Percentiles rank a stretch among this genome's conserved stretches.
These are phyloP conservation scores for Limtongozyma cylindracea DNA, from an alignment of 805 yeast genomes.

Conservation along the genomic window DNA sequence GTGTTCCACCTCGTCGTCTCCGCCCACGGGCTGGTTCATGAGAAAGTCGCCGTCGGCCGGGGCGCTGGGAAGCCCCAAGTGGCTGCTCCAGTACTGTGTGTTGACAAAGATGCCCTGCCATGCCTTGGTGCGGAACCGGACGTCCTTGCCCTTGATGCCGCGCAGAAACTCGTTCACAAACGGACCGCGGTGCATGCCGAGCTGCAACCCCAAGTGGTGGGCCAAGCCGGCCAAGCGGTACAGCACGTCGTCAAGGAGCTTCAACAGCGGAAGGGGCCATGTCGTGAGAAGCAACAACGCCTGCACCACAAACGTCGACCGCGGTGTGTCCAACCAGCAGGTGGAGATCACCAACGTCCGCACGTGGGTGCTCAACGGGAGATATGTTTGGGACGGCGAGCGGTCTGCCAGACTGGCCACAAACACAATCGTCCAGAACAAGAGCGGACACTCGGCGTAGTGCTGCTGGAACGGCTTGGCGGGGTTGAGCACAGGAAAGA, in stretches of 20 bases:
- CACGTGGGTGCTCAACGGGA: constrained; percentile 8
- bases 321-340: constrained; percentile 19
- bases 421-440: constrained; percentile 15
- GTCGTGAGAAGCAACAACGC: constrained; percentile 15
- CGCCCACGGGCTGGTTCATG: too few species aligned
- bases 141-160: constrained; percentile 5
- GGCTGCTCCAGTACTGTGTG: too few species aligned
- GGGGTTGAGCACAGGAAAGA: constrained; percentile 3
- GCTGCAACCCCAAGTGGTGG: constrained; percentile 13
- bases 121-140: too few species aligned
- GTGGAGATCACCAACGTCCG: constrained; percentile 12
- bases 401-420: constrained; percentile 8
- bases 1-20: too few species aligned
- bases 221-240: constrained; percentile 12
- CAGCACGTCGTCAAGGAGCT: constrained; percentile 11
- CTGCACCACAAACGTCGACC: constrained; percentile 13
- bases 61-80: too few species aligned
- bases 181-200: constrained; percentile 15
- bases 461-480: constrained; percentile 2
- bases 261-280: constrained; percentile 14
- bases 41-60: too few species aligned
- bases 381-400: constrained; percentile 4
- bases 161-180: constrained; percentile 16
- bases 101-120: too few species aligned
- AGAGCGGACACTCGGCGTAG: constrained; percentile 9